A percentile compares a stretch with the other conserved stretches of the same genome.
phyloP scores from a whole-genome alignment of 2,329 filamentous ascomycete species.

The Fusarium guadeloupense region DNA sequence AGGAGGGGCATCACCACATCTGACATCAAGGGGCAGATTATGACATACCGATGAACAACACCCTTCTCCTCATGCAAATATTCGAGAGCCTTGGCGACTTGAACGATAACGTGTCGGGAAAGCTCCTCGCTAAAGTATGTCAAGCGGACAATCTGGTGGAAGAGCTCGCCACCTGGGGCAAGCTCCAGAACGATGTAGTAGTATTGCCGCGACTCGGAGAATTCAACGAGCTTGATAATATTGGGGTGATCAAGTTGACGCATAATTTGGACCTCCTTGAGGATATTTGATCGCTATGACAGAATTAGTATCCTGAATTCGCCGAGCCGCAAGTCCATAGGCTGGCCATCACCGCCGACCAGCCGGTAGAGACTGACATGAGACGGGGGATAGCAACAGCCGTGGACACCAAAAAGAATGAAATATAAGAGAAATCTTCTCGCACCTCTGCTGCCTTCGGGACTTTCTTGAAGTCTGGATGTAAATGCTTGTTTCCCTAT shows the following conservation, averaged over 20 bases:
- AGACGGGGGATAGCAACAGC: conserved; percentile 34
- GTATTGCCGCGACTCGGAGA: conserved; percentile 91
- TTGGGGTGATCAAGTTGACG: conserved; percentile 95
- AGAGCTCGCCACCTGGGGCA: conserved; percentile 93
- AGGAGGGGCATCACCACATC: conserved; percentile 41
- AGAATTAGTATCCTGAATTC: conserved; percentile 43
- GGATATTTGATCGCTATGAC: conserved; percentile 89
- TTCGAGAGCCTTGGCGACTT: conserved; percentile 93
- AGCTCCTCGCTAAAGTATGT: conserved; percentile 98
- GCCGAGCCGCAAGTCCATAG: conserved; percentile 23
- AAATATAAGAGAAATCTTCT: conserved; percentile 54
- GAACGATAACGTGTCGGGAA: conserved; percentile 90
- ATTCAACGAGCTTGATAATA: conserved; percentile 92
- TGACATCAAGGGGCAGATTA: conserved; percentile 1
- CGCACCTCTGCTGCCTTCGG: conserved; percentile 98
- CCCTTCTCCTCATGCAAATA: conserved; percentile 95
- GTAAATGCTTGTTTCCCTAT: conserved; percentile 91
- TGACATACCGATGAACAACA: conserved; percentile 90
- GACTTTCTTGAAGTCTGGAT: conserved; percentile 95
- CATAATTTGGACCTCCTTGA: conserved; percentile 99
- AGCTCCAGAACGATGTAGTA: conserved; percentile 98
- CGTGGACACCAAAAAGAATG: conserved; percentile 21
- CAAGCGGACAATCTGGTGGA: conserved; percentile 97
- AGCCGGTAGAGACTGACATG: conserved; percentile 36
- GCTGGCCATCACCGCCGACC: conserved; percentile 28